Conservation (phyloP, 2,329 filamentous ascomycete genomes). For the Ceratocystis variospora region DNA sequence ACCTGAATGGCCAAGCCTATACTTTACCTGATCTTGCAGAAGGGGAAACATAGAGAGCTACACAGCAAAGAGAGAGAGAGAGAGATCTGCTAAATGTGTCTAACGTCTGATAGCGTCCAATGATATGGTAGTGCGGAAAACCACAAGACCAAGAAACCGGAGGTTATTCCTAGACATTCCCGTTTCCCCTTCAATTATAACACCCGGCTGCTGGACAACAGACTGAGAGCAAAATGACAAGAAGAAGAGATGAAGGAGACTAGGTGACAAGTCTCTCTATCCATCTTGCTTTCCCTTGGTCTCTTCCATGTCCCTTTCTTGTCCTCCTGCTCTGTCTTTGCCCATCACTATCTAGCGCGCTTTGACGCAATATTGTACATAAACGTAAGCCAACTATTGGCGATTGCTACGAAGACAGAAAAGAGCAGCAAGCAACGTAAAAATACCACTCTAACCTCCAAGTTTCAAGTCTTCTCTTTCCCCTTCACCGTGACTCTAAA, state of each 20-base stretch:
- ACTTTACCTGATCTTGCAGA: background rate
- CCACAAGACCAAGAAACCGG: background rate
- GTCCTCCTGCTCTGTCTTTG: background rate
- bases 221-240: background rate
- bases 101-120: background rate
- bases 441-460: too few species aligned
- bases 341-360: too few species aligned
- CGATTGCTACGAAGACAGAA: too few species aligned
- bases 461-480: too few species aligned
- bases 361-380: too few species aligned
- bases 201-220: background rate
- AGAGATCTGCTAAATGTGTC: background rate
- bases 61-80: background rate
- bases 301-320: background rate
- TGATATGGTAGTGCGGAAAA: background rate
- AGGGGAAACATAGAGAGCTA: background rate
- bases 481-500: too few species aligned
- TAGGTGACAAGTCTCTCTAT: background rate
- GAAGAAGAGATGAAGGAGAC: background rate
- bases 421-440: too few species aligned
- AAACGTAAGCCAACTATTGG: too few species aligned
- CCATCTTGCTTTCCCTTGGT: background rate
- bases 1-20: too few species aligned
- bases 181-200: background rate
- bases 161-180: constrained; percentile 2